These are phyloP conservation scores for Ramaria sp. DNA, from an alignment of 768 basidiomycete genomes.

Conservation along the genomic window DNA sequence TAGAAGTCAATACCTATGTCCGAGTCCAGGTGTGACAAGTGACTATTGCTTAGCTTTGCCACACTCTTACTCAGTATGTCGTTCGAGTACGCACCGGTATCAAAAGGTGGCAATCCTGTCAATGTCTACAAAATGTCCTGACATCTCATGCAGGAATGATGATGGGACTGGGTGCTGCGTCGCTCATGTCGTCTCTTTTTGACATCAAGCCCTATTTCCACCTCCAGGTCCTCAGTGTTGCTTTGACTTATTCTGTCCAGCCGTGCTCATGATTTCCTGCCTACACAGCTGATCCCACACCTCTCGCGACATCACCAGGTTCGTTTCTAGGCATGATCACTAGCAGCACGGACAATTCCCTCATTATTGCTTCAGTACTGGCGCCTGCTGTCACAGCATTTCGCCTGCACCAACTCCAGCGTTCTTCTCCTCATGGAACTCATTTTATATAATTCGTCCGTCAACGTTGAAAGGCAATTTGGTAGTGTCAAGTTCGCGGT, in stretches of 20 bases:
- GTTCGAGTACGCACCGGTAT: constrained; percentile 53
- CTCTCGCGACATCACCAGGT: constrained; percentile 87
- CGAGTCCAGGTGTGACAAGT: not conserved
- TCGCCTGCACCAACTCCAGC: constrained; percentile 75
- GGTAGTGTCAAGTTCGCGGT: constrained; percentile 85
- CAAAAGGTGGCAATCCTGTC: constrained; percentile 45
- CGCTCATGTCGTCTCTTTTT: constrained; percentile 67
- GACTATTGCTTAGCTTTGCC: not conserved
- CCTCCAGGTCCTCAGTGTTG: constrained; percentile 46
- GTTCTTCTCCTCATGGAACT: constrained; percentile 73
- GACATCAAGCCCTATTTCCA: constrained; percentile 86
- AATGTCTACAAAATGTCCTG: not conserved
- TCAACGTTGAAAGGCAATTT: constrained; percentile 75
- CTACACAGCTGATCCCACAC: constrained; percentile 66
- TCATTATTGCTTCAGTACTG: constrained; percentile 53
- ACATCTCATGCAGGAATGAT: constrained; percentile 50
- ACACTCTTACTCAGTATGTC: constrained; percentile 11
- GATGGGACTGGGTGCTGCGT: constrained; percentile 56
- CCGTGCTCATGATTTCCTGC: constrained; percentile 5
- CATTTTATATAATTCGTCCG: constrained; percentile 57
- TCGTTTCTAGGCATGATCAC: constrained; percentile 12
- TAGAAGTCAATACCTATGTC: too few species aligned
- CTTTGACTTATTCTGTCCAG: constrained; percentile 3
- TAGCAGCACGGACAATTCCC: not conserved
- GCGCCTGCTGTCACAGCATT: constrained; percentile 64